Evolutionary conservation across 306 rosid genomes (phyloP), one percentile per base, ranked within the genome.

Genomic region (Begonia masoniana): DNA sequence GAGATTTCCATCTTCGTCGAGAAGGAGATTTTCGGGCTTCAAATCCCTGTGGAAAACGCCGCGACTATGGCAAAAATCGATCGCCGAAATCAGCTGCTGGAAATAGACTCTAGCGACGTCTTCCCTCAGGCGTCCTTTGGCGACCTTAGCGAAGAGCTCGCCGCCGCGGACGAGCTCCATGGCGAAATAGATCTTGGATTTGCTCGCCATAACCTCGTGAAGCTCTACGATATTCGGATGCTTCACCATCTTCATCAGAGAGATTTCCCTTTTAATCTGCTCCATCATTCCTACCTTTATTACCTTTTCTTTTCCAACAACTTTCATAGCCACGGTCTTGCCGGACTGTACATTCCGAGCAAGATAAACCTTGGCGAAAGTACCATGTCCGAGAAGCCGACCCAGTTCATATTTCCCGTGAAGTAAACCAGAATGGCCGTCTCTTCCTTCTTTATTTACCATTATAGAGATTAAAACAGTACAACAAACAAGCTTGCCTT

Each of bases 121-220:
- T 16, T 92, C 99, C 31, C 58, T 79, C 5, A 92, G 52, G 0
- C 95, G 69, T 0, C 99, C 99, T 14, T 52, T 77, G 0, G 88
- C 79, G 0, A 92, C 67, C 21, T 83, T 92, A 36, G 77, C 60
- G 73, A 92, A 92, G n/a, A 92, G 93, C 70, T 92, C 99, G 0
- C 99, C 99, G n/a, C 99, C 96, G 0, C 96, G 81, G 17, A 92
- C 84, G 9, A 92, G 77, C 50, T 92, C 99, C 99, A 92, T 86
- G 54, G 96, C 81, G 48, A 92, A 75, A 41, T 92, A 92, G 75
- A 92, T 92, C 93, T 79, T 86, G 43, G 96, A 81, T 47, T 86
- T 91, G 39, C 81, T 77, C 3, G 99, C 99, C 96, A 91, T 75
- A 0, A 91, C 99, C 57, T 92, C 99, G 13, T 86, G 92, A 9